Evolutionary conservation across 371 early-diverging fungal genomes (phyloP).

Genomic region (Mucor piriformis): DNA sequence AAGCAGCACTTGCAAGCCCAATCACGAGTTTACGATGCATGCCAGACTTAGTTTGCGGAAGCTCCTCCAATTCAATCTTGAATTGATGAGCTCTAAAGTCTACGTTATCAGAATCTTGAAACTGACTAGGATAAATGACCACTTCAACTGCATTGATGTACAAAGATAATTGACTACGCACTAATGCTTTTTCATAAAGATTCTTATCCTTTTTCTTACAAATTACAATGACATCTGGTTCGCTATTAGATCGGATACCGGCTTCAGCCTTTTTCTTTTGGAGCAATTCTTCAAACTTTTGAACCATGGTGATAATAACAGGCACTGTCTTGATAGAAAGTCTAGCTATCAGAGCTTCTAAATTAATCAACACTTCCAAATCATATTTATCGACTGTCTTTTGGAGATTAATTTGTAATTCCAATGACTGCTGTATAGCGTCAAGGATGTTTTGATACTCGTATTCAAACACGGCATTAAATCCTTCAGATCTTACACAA

Average conservation of each 20-base stretch:
- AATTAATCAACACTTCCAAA: conserved; percentile 19
- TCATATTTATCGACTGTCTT: conserved; percentile 2
- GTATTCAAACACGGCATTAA: conserved; percentile 59
- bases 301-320: conserved; percentile 59
- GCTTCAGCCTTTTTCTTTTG: conserved; percentile 62
- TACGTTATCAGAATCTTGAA: conserved; percentile 75
- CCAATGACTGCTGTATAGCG: conserved; percentile 43
- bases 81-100: conserved; percentile 46
- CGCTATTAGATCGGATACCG: conserved; percentile 17
- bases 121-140: conserved; percentile 68
- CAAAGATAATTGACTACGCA: conserved; percentile 28
- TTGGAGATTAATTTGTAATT: conserved; percentile 33
- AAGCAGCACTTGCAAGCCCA: conserved; percentile 35
- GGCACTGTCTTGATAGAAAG: conserved; percentile 69
- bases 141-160: conserved; percentile 43
- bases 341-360: conserved; percentile 35
- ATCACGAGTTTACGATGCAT: conserved; percentile 33
- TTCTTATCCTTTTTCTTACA: neutral
- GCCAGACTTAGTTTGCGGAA: conserved; percentile 18
- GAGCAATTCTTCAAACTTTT: conserved; percentile 54
- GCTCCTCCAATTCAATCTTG: conserved; percentile 24
- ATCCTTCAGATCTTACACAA: conserved; percentile 32
- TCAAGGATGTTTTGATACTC: conserved; percentile 73
- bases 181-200: neutral
- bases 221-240: neutral